Evolutionary conservation across 2,329 filamentous ascomycete species (phyloP).

Genomic region (Aureobasidium uvarum): DNA sequence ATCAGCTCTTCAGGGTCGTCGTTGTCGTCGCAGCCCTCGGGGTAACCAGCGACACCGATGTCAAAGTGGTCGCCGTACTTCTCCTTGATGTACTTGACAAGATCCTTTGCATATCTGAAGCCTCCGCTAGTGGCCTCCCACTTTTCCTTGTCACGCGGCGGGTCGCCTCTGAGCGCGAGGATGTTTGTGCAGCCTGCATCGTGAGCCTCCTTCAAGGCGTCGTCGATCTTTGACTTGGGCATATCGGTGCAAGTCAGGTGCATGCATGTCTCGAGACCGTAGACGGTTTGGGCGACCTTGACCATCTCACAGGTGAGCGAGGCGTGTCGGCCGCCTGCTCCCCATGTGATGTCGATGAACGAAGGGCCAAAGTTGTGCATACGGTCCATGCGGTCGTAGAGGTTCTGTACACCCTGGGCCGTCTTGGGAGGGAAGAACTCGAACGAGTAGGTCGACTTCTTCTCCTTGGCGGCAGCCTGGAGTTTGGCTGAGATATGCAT

Average conservation of each 20-base stretch:
- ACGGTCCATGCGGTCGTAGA: conserved; percentile 99
- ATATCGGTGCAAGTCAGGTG: conserved; percentile 98
- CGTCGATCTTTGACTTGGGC: conserved; percentile 87
- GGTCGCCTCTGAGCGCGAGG: conserved; percentile 86
- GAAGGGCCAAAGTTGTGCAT: conserved; percentile 93
- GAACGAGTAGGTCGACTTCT: conserved; percentile 91
- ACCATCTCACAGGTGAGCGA: conserved; percentile 98
- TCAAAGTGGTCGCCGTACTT: conserved; percentile 89
- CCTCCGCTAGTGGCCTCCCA: conserved; percentile 86
- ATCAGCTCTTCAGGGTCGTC: conserved; percentile 80
- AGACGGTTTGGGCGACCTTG: conserved; percentile 87
- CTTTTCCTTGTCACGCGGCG: conserved; percentile 86
- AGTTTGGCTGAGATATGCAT: conserved; percentile 98
- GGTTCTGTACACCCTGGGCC: conserved; percentile 93
- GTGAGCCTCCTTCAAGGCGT: conserved; percentile 83
- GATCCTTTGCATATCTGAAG: conserved; percentile 88
- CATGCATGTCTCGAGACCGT: conserved; percentile 98
- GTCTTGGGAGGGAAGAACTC: conserved; percentile 99
- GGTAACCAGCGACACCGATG: conserved; percentile 95
- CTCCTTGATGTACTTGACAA: conserved; percentile 78
- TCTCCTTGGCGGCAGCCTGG: conserved; percentile 71
- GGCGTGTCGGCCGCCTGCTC: conserved; percentile 85
- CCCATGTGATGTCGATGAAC: conserved; percentile 99
- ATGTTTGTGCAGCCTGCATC: conserved; percentile 97
- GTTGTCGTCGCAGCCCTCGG: conserved; percentile 93